Evolutionary conservation across 2,329 filamentous ascomycete species (phyloP).

Genomic region (Pestalotiopsis sp.): DNA sequence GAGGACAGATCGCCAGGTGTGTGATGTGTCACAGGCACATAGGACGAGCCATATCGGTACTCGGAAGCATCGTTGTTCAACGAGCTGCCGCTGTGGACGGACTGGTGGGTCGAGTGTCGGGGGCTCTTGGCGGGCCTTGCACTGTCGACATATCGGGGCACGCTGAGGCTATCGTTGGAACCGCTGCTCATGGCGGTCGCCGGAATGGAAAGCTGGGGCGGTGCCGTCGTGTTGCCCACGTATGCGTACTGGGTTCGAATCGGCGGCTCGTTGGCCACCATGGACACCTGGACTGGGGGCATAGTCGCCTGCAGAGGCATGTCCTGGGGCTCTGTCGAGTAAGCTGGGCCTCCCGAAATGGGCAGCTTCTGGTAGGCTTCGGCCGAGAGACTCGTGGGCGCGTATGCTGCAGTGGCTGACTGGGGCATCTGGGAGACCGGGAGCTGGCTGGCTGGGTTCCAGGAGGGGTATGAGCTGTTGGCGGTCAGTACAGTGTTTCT

Average conservation of each 20-base stretch:
- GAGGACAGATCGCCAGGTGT: slow-evolving; percentile 35
- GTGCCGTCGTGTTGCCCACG: slow-evolving; percentile 48
- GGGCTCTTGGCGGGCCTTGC: slow-evolving; percentile 59
- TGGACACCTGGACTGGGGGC: slow-evolving; percentile 53
- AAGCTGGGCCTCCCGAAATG: slow-evolving; percentile 47
- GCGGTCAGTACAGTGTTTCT: slow-evolving; percentile 2
- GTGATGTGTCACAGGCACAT: slow-evolving; percentile 34
- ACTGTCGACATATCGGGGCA: slow-evolving; percentile 58
- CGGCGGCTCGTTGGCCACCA: slow-evolving; percentile 48
- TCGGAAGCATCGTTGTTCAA: slow-evolving; percentile 53
- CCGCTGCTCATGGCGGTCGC: slow-evolving; percentile 37
- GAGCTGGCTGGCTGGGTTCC: slow-evolving; percentile 47
- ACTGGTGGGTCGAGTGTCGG: slow-evolving; percentile 53
- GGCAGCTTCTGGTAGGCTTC: slow-evolving; percentile 57
- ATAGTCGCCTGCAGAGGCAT: slow-evolving; percentile 54
- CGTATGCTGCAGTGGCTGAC: slow-evolving; percentile 46
- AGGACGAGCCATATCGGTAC: slow-evolving; percentile 55
- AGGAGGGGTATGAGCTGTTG: slow-evolving; percentile 57
- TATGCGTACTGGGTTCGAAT: slow-evolving; percentile 59
- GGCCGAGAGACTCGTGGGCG: slow-evolving; percentile 48
- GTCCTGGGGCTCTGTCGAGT: slow-evolving; percentile 52
- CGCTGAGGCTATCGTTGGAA: slow-evolving; percentile 49
- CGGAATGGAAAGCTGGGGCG: slow-evolving; percentile 48
- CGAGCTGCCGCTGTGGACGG: slow-evolving; percentile 50
- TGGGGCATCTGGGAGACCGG: slow-evolving; percentile 50